A percentile compares a stretch with the other conserved stretches of the same genome.
Conservation (phyloP, 192 early-diverging fungal genomes). For the Coemansia sp. region DNA sequence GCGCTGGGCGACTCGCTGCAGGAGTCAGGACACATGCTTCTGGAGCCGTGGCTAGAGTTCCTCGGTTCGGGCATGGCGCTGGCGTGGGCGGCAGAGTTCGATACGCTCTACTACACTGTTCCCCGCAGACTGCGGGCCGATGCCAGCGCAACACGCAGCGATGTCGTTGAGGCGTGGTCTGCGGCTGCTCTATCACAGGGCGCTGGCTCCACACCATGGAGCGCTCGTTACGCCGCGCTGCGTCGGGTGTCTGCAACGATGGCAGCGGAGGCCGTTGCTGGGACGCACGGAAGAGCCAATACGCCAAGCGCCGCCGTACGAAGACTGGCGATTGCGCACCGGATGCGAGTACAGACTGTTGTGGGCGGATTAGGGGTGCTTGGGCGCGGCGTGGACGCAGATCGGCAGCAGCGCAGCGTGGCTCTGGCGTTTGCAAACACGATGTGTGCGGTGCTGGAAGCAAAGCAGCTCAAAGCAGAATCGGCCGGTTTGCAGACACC, state of each 20-base stretch:
- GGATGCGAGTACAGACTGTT: constrained; percentile 40
- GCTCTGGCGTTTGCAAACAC: constrained; percentile 9
- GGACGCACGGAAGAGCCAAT: not conserved
- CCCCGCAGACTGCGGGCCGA: constrained; percentile 13
- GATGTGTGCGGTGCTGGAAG: not conserved
- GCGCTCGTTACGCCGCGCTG: constrained; percentile 27
- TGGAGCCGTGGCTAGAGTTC: constrained; percentile 31
- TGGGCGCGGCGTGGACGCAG: not conserved
- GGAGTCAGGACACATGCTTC: constrained; percentile 5
- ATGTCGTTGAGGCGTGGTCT: constrained; percentile 39
- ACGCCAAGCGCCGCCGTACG: constrained; percentile 19
- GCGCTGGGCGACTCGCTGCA: constrained; percentile 17
- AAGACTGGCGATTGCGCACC: constrained; percentile 13
- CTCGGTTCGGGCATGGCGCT: constrained; percentile 19
- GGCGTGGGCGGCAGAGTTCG: constrained; percentile 30
- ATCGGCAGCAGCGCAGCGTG: constrained; percentile 1
- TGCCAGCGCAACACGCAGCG: constrained; percentile 25
- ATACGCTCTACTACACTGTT: constrained; percentile 28
- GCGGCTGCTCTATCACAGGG: not conserved
- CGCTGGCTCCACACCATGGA: not conserved
- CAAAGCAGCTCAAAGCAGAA: not conserved
- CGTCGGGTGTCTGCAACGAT: constrained; percentile 23
- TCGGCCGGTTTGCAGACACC: no score
- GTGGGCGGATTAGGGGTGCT: constrained; percentile 22
- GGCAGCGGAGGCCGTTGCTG: not conserved